Percentiles rank a stretch among this genome's conserved stretches.
phyloP scores from a whole-genome alignment of 2,329 filamentous ascomycete genomes.

The Fusarium azukiicola region DNA sequence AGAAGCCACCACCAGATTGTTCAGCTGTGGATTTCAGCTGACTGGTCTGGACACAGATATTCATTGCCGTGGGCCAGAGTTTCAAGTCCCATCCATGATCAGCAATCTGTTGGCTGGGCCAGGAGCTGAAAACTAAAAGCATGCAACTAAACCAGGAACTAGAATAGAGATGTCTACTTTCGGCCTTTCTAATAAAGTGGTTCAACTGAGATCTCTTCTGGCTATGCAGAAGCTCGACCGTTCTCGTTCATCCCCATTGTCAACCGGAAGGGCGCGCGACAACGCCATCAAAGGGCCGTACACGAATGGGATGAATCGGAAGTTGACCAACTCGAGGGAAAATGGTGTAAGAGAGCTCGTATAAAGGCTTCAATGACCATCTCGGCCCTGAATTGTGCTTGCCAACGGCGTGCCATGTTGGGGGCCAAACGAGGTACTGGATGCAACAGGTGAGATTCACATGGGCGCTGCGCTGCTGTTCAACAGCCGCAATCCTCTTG shows the following conservation, averaged over 20 bases:
- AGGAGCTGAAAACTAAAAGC: no score
- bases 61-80: no score
- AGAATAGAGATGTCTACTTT: no score
- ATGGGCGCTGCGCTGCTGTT: neutral
- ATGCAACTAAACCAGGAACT: no score
- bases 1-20: no score
- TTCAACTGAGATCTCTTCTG: no score
- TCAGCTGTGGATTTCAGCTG: no score
- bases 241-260: neutral
- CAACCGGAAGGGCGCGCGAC: neutral
- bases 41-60: no score
- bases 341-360: neutral
- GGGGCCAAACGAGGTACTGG: conserved; percentile 1
- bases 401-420: neutral
- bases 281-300: neutral
- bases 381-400: neutral
- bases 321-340: neutral
- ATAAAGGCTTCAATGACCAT: neutral
- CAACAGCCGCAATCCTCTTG: neutral
- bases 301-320: neutral
- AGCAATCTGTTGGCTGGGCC: no score
- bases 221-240: no score
- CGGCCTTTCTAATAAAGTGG: no score
- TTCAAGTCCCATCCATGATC: no score
- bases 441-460: conserved; percentile 5